Evolutionary conservation across 805 yeast genomes (phyloP).

Genomic region (Wickerhamiella alocasiicola): DNA sequence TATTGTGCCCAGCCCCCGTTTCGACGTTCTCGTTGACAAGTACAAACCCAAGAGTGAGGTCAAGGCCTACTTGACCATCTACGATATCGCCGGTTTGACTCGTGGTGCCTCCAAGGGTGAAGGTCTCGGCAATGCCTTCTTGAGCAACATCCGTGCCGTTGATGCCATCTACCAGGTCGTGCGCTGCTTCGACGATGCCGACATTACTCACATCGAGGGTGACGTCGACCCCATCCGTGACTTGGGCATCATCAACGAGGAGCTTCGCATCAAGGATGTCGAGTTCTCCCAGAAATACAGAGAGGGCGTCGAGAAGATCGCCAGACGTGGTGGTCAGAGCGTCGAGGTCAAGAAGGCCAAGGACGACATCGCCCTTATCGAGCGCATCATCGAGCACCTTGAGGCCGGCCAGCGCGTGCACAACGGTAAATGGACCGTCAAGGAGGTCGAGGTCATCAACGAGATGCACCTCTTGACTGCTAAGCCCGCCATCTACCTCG

Average conservation of each 20-base stretch:
- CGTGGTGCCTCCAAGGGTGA: slow-evolving; percentile 95
- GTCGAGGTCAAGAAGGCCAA: slow-evolving; percentile 80
- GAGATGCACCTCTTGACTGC: slow-evolving; percentile 80
- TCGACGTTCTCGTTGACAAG: slow-evolving; percentile 38
- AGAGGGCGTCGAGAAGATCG: slow-evolving; percentile 65
- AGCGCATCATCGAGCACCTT: slow-evolving; percentile 59
- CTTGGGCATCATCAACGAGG: slow-evolving; percentile 80
- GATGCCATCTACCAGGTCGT: slow-evolving; percentile 98
- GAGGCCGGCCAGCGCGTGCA: slow-evolving; percentile 82
- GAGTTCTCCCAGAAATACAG: slow-evolving; percentile 81
- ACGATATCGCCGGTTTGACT: slow-evolving; percentile 96
- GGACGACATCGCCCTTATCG: slow-evolving; percentile 67
- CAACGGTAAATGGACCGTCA: slow-evolving; percentile 74
- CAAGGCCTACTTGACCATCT: slow-evolving; percentile 85
- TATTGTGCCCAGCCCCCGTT: slow-evolving; percentile 38
- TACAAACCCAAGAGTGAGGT: slow-evolving; percentile 75
- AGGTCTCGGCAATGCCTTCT: slow-evolving; percentile 95
- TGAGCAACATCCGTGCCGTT: slow-evolving; percentile 92
- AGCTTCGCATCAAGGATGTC: slow-evolving; percentile 90
- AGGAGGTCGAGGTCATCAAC: slow-evolving; percentile 87
- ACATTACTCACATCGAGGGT: slow-evolving; percentile 92
- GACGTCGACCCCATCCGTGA: slow-evolving; percentile 94
- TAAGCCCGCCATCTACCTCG: slow-evolving; percentile 85
- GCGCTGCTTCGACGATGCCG: slow-evolving; percentile 95
- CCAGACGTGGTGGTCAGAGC: slow-evolving; percentile 79